A percentile compares a stretch with the other conserved stretches of the same genome.
Evolutionary conservation across 2,329 filamentous ascomycete genomes (phyloP).

Genomic region (Alternaria alternata): DNA sequence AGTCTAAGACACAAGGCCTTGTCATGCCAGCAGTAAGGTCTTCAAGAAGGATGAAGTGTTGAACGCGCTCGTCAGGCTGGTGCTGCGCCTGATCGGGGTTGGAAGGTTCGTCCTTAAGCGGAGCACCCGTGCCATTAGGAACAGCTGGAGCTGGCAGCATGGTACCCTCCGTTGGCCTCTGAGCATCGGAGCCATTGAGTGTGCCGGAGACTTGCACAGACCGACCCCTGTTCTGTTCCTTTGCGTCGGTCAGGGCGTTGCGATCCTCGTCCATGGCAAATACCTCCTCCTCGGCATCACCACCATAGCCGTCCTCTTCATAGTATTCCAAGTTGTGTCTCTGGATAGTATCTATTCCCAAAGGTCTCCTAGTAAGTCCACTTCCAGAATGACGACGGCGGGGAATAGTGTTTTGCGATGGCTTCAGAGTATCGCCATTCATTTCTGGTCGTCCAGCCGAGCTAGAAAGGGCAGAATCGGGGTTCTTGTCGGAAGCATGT

Average conservation of each 20-base stretch:
- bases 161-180: conserved; percentile 24
- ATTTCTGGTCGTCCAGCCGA: conserved; percentile 19
- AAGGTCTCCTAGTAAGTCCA: conserved; percentile 75
- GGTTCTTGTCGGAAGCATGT: conserved; percentile 31
- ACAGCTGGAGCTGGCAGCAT: conserved; percentile 47
- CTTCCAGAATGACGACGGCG: conserved; percentile 85
- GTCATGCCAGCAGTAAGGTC: conserved; percentile 97
- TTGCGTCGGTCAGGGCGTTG: conserved; percentile 20
- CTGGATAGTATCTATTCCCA: conserved; percentile 70
- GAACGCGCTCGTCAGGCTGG: conserved; percentile 70
- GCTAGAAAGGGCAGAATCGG: conserved; percentile 18
- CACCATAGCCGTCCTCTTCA: conserved; percentile 86
- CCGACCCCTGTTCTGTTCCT: conserved; percentile 11
- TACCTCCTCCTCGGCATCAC: conserved; percentile 75
- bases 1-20: conserved; percentile 91
- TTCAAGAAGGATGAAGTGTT: conserved; percentile 92
- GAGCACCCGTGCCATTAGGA: conserved; percentile 21
- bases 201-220: background rate
- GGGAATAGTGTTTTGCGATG: conserved; percentile 39
- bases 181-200: background rate
- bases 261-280: conserved; percentile 71
- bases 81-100: conserved; percentile 58
- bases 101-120: conserved; percentile 29
- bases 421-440: conserved; percentile 36
- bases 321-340: conserved; percentile 88